Base-by-base conservation (phyloP, 2,329 filamentous ascomycete species). In the Botrytis squamosa region DNA sequence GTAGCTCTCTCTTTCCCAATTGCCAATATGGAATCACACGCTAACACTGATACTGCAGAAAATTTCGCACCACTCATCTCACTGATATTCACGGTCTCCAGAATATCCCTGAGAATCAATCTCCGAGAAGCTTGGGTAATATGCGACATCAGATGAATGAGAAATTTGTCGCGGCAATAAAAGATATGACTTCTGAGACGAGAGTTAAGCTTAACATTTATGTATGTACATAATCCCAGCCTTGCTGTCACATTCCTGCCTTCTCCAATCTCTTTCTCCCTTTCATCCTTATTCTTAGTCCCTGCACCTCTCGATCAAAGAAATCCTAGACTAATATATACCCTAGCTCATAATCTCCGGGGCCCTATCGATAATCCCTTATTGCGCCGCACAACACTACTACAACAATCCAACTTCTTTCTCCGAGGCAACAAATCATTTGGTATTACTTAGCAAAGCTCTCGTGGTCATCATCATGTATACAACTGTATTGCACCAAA, bases 191-290 rank as follows among this genome's bases (percentile, higher is more conserved):
- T 22, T 55, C 65, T 29, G n/a, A 59, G 22, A 38, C 38, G 9
- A 55, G 33, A 33, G 29, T 72, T 60, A n/a, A 49, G 42, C 38
- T 67, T 49, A 72, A 29, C 36, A 71, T 66, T 44, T 25, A 42
- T 36, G 60, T 66, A 55, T 14, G 10, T 42, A 2, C 18, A n/a
- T 20, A 20, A 3, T 20, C 6, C 52, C 10, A 36, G 4, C 22
- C 40, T 49, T 6, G 7, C 25, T n/a, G 1, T n/a, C 46, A 9
- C 46, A n/a, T 18, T 25, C 4, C n/a, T 44, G 14, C 6, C 57
- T 62, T 29, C 62, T 36, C 38, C 5, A 16, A 55, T 55, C 5
- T 12, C 16, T 44, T 16, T 67, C 29, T 3, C 16, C 22, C 18
- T 20, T 59, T 25, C 20, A 8, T 40, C 6, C 10, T n/a, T n/a